These are phyloP conservation scores for Metarhizium rileyi DNA, from an alignment of 2,329 filamentous ascomycete genomes.

Conservation along the genomic window DNA sequence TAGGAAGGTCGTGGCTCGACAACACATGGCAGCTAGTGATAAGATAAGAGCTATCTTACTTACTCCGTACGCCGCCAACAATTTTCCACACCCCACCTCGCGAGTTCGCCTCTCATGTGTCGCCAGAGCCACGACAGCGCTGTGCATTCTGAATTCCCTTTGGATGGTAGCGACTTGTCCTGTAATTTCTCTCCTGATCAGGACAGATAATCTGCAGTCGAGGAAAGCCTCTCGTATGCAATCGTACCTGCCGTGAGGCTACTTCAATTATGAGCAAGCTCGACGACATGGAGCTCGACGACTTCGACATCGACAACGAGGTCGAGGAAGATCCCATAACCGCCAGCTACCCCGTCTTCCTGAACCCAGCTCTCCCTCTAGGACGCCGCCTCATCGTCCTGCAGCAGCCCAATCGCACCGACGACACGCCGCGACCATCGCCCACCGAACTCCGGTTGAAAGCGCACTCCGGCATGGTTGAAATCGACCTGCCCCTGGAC, in stretches of 20 bases:
- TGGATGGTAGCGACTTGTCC: neutral
- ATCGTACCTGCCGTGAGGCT: neutral
- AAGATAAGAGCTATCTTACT: constrained; percentile 4
- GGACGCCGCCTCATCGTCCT: constrained; percentile 67
- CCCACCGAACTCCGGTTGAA: constrained; percentile 77
- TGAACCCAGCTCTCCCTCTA: constrained; percentile 60
- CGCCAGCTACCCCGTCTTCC: constrained; percentile 72
- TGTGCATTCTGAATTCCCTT: neutral
- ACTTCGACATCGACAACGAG: constrained; percentile 13
- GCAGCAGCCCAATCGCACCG: constrained; percentile 74
- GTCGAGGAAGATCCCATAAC: constrained; percentile 55
- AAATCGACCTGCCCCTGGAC: constrained; percentile 82
- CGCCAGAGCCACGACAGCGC: neutral
- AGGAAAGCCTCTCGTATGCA: neutral
- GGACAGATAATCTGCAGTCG: neutral
- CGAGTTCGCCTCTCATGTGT: neutral
- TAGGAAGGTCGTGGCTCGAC: neutral
- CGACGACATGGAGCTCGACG: constrained; percentile 15
- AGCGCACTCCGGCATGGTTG: constrained; percentile 69
- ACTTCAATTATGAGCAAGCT: constrained; percentile 3
- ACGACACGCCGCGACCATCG: constrained; percentile 38
- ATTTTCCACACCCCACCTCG: constrained; percentile 1
- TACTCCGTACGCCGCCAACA: neutral
- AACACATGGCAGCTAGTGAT: neutral
- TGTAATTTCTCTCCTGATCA: neutral